A percentile compares a stretch with the other conserved stretches of the same genome.
Evolutionary conservation across 2,329 filamentous ascomycete species (phyloP).

Genomic region (Didymosphaeria variabile): DNA sequence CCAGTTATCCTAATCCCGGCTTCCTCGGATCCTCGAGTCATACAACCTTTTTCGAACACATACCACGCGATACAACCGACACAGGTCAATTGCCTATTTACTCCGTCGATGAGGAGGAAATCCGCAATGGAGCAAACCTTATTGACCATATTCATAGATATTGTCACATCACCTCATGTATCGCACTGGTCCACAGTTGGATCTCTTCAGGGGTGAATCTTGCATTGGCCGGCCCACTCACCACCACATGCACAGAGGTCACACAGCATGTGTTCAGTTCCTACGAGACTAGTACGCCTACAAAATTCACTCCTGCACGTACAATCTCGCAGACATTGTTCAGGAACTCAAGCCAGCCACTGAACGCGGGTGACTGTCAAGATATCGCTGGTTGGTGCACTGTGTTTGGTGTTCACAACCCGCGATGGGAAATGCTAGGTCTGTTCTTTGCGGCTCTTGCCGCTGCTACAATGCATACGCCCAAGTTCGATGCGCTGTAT

Average conservation of each 20-base stretch:
- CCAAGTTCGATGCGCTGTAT: slow-evolving; percentile 46
- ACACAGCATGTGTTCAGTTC: slow-evolving; percentile 19
- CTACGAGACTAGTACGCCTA: slow-evolving; percentile 9
- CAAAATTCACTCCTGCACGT: slow-evolving; percentile 8
- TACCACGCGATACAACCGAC: slow-evolving; percentile 21
- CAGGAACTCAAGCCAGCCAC: slow-evolving; percentile 21
- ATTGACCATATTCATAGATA: slow-evolving; percentile 17
- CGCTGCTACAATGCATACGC: slow-evolving; percentile 20
- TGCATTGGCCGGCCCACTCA: slow-evolving; percentile 32
- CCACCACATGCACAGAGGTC: slow-evolving; percentile 30
- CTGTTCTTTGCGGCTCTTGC: slow-evolving; percentile 45
- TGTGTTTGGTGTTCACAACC: slow-evolving; percentile 30
- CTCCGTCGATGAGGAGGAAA: slow-evolving; percentile 7
- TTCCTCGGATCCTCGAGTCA: slow-evolving; percentile 45
- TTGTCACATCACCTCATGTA: slow-evolving; percentile 22
- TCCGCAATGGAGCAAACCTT: slow-evolving; percentile 10
- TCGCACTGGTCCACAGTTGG: slow-evolving; percentile 34
- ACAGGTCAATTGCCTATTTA: slow-evolving; percentile 10
- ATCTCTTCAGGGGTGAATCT: slow-evolving; percentile 34
- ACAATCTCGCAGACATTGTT: slow-evolving; percentile 15
- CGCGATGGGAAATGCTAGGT: slow-evolving; percentile 54
- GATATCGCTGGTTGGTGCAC: slow-evolving; percentile 18
- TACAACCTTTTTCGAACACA: slow-evolving; percentile 43
- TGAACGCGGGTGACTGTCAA: slow-evolving; percentile 16
- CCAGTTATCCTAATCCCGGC: slow-evolving; percentile 41